Evolutionary conservation across 768 basidiomycete species (phyloP).

Genomic region (Suillus placidus): DNA sequence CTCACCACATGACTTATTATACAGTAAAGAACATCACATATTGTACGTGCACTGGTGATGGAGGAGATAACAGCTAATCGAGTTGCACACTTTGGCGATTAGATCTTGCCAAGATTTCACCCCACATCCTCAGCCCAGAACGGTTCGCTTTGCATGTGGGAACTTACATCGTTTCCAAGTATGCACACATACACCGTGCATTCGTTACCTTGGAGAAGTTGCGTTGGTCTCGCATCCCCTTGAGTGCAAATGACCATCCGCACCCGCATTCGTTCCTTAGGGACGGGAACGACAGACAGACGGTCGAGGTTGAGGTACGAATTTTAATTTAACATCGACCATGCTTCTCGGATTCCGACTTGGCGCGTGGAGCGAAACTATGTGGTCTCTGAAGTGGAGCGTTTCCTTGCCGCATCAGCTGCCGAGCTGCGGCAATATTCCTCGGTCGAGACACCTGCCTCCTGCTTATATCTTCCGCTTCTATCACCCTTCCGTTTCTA

Average conservation of each 20-base stretch:
- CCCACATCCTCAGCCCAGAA: slow-evolving; percentile 81
- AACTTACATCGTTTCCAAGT: slow-evolving; percentile 79
- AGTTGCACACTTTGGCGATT: not conserved
- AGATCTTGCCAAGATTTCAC: slow-evolving; percentile 90
- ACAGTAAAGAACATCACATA: slow-evolving; percentile 72
- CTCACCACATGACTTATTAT: not conserved
- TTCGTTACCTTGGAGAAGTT: slow-evolving; percentile 76
- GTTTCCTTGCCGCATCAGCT: slow-evolving; percentile 5
- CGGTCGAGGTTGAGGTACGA: slow-evolving; percentile 60
- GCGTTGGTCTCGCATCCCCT: slow-evolving; percentile 79
- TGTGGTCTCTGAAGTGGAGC: slow-evolving; percentile 9
- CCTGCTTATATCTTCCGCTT: not conserved
- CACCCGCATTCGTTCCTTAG: slow-evolving; percentile 85
- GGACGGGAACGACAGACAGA: slow-evolving; percentile 88
- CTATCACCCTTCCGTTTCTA: not conserved
- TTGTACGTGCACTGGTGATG: slow-evolving; percentile 38
- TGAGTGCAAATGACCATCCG: slow-evolving; percentile 42
- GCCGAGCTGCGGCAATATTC: slow-evolving; percentile 10
- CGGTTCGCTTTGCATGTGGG: slow-evolving; percentile 88
- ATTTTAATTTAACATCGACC: not conserved
- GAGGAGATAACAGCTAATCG: not conserved
- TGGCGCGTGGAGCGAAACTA: slow-evolving; percentile 4
- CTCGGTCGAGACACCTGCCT: not conserved
- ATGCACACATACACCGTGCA: slow-evolving; percentile 72
- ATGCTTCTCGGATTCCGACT: slow-evolving; percentile 1